Conservation (phyloP, 768 basidiomycete genomes). For the Favolaschia claudopus region DNA sequence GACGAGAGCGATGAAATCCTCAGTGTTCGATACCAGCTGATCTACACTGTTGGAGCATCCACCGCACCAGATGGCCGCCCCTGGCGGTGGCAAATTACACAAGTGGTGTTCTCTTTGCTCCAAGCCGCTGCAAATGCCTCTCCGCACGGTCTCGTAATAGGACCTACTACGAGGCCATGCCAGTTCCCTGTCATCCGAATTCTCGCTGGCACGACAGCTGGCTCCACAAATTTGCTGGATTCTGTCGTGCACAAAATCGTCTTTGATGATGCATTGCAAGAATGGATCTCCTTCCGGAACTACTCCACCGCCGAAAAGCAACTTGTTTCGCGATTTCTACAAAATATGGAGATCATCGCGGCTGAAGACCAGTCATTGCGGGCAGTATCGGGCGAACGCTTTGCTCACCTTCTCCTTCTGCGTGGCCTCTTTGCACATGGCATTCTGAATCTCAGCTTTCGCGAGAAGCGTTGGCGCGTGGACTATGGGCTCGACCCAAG, state of each 20-base stretch:
- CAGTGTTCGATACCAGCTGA: conserved; percentile 54
- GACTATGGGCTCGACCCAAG: conserved; percentile 56
- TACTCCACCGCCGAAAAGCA: background rate
- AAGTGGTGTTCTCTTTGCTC: conserved; percentile 46
- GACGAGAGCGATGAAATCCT: conserved; percentile 60
- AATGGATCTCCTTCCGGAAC: conserved; percentile 16
- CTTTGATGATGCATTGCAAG: background rate
- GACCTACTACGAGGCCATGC: background rate
- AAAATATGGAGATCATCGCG: background rate
- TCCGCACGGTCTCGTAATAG: conserved; percentile 32
- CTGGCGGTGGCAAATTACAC: conserved; percentile 50
- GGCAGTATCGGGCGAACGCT: background rate
- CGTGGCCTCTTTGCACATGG: conserved; percentile 54
- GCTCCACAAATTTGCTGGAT: background rate
- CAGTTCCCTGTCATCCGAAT: conserved; percentile 12
- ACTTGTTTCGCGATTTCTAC: background rate
- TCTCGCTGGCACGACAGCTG: background rate
- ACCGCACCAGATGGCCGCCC: conserved; percentile 47
- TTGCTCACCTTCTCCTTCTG: conserved; percentile 50
- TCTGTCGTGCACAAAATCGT: background rate
- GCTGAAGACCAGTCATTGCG: conserved; percentile 18
- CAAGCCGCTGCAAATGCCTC: conserved; percentile 21
- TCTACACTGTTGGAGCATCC: conserved; percentile 53
- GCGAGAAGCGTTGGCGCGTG: conserved; percentile 55
- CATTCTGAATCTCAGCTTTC: conserved; percentile 47